Base-by-base conservation (phyloP, 2,329 filamentous ascomycete species). In the Ceratocystis albifundus region DNA sequence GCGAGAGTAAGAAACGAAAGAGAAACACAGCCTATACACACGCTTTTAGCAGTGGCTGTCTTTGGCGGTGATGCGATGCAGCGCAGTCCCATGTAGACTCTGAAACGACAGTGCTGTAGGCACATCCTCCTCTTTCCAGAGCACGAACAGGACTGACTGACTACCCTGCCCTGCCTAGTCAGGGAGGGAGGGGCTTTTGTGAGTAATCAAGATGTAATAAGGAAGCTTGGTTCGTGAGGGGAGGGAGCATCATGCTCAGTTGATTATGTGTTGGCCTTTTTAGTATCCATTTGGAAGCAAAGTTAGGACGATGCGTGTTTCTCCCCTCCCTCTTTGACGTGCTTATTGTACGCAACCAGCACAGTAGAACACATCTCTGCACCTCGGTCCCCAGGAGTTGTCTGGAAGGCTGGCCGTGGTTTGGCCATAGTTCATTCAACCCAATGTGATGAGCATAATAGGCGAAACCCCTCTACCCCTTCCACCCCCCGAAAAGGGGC, bases 61-160 rank as follows among this genome's bases (percentile, higher is more conserved):
- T 59, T 41, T 41, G 36, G 55, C n/a, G 55, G 55, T 30, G 28
- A 36, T 59, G 55, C 55, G 28, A 36, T 59, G 55, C 55, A 32
- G 15, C 55, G 25, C 17, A 36, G 36, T 10, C 36, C 10, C 12
- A 30, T 32, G 25, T 8, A 22, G 5, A 28, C 17, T n/a, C 5
- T 10, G 8, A 17, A 17, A 15, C 5, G 7, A 28, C 22, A 20
- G 46, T n/a, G n/a, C 46, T 30, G 10, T 6, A 30, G 53, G 46
- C 46, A 50, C n/a, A 32, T 32, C 28, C 55, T 36, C 25, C 55
- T 59, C n/a, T 30, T 32, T 36, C 28, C 28, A 30, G 55, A 32
- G 20, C 55, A 30, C 22, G 22, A 2, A 22, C 36, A 41, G 12
- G 36, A 41, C 36, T n/a, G n/a, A n/a, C n/a, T n/a, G n/a, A n/a